Evolutionary conservation across 2,329 filamentous ascomycete species (phyloP), one percentile per base, ranked within the genome.

Genomic region (Fusarium continuum): DNA sequence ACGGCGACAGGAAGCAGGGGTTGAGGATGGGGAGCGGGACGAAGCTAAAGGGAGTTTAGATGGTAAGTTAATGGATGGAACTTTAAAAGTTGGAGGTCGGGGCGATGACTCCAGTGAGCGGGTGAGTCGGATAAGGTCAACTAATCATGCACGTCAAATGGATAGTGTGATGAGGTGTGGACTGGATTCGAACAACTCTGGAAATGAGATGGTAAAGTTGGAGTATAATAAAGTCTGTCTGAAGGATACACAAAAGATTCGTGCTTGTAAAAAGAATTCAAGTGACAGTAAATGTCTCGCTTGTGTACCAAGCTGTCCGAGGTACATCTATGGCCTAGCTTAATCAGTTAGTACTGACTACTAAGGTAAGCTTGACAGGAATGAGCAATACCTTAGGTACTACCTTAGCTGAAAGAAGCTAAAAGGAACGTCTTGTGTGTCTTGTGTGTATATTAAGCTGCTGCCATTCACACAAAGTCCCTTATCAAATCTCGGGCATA

Each of bases 1-100:
- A 61, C 29, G 11, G 20, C 28, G 41, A 34, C 49, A 43, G 50
- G 39, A 29, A 43, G 22, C 49, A 55, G 32, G 55, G 60, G 46
- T 47, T 55, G 5, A 13, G n/a, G 26, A 29, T 26, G 22, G 55
- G 47, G n/a, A 55, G 49, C 34, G 39, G 45, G 46, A 47, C 32
- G 45, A 41, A 64, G 61, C 46, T 65, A 49, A 40, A 45, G 19
- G 11, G 11, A 32, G 35, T 34, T 57, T 41, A 57, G 43, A 29
- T 57, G 35, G 39, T 22, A 53, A 11, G 22, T n/a, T 36, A 25
- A 46, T 45, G 29, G 39, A 28, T 26, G 22, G 38, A 59, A 59
- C 44, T 44, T 39, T 52, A 59, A 58, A 43, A 34, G 22, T 43
- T 44, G 45, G 55, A 52, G 54, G 45, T 53, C 14, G 26, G 46